Base-by-base conservation (phyloP, 2,329 filamentous ascomycete species). In the Venturia carpophila region DNA sequence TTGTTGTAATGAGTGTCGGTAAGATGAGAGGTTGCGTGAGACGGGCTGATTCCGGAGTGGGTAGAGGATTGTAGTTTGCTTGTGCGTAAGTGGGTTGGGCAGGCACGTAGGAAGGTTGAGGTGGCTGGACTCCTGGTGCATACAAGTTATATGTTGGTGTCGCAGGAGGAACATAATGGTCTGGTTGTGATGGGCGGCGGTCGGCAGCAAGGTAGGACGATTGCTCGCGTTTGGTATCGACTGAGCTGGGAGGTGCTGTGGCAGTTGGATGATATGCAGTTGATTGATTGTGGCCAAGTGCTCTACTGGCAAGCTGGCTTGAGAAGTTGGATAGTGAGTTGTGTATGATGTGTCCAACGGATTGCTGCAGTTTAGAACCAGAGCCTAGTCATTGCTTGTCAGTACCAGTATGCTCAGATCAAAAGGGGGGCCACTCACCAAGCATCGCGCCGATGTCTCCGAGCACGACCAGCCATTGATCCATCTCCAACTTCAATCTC, bases 381-480 rank as follows among this genome's bases (percentile, higher is more conserved):
- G 80, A 80, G 34, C 78, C 80, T 81, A 63, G 66, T 27, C 5
- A 65, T 63, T 58, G 13, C 13, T 4, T 67, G 58, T 67, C 65
- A 60, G 52, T 49, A 24, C 11, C 1, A 19, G 5, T 1, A 37
- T 64, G 10, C 37, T 19, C 13, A n/a, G 30, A 27, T 3, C n/a
- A 9, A 6, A 34, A 10, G 11, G 39, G 10, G n/a, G 24, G 11
- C 15, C 49, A 41, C 82, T 74, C 78, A 89, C 88, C 87, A 52
- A 91, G 75, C n/a, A 90, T 76, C 47, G 78, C 77, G 24, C 87
- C 84, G 60, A 87, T 85, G 66, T 90, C 87, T 37, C 82, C 82
- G 68, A 93, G 81, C 52, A 92, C 83, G 42, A 80, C 79, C 60
- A 90, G 77, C 86, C 89, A 92, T 27, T 79, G 75, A 41, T 83